These are phyloP conservation scores for Tolypocladium paradoxum DNA, from an alignment of 2,329 filamentous ascomycete species.

Conservation along the genomic window DNA sequence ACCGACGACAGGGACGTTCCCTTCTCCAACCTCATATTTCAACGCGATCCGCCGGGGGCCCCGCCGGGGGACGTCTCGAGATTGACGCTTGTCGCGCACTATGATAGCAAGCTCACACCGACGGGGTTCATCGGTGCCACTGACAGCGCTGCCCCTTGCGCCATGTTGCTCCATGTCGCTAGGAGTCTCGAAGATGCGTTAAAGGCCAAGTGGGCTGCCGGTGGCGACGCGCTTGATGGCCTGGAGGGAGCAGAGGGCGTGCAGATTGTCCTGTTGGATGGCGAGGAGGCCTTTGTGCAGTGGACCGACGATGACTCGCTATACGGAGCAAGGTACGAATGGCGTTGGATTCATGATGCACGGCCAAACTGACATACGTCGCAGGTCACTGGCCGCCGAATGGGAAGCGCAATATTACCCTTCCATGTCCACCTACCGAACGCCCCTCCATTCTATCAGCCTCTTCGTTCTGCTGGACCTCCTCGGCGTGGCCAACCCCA, in stretches of 20 bases:
- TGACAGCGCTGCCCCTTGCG: slow-evolving; percentile 89
- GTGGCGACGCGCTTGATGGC: slow-evolving; percentile 47
- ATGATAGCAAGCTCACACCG: slow-evolving; percentile 74
- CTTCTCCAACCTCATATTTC: slow-evolving; percentile 79
- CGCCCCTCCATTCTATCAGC: slow-evolving; percentile 65
- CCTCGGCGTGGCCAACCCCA: slow-evolving; percentile 58
- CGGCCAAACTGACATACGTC: not conserved
- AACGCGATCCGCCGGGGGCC: slow-evolving; percentile 78
- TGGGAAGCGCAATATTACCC: slow-evolving; percentile 68
- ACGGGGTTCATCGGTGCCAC: slow-evolving; percentile 86
- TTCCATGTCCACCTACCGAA: slow-evolving; percentile 63
- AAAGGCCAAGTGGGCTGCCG: slow-evolving; percentile 69
- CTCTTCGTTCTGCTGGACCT: slow-evolving; percentile 90
- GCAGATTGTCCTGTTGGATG: slow-evolving; percentile 83
- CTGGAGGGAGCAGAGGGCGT: slow-evolving; percentile 72
- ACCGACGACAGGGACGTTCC: slow-evolving; percentile 62
- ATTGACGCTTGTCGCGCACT: slow-evolving; percentile 84
- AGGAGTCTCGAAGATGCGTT: slow-evolving; percentile 69
- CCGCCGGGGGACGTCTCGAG: slow-evolving; percentile 63
- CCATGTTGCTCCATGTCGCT: slow-evolving; percentile 82
- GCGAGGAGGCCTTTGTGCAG: slow-evolving; percentile 77
- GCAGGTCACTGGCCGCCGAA: slow-evolving; percentile 59
- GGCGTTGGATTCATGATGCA: not conserved
- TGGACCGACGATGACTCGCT: slow-evolving; percentile 79
- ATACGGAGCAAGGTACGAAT: slow-evolving; percentile 67